phyloP scores from a whole-genome alignment of 345 rosid genomes.

The Adansonia digitata region DNA sequence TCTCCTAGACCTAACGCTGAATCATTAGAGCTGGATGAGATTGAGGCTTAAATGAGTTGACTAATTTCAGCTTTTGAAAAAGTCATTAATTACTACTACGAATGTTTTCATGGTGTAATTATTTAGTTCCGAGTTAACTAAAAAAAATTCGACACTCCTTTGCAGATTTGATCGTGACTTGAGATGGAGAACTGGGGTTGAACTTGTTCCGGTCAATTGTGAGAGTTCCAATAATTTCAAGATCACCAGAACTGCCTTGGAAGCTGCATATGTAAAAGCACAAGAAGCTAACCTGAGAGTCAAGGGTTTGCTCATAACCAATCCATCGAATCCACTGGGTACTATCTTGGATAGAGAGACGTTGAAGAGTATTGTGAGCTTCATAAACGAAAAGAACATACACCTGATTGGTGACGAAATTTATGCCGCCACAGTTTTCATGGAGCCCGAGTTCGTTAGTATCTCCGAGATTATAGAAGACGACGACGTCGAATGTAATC shows the following conservation, averaged over 20 bases:
- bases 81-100: background rate
- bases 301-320: constrained; percentile 76
- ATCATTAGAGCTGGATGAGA: background rate
- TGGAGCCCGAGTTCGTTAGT: constrained; percentile 50
- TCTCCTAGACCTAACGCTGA: too few species aligned
- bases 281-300: constrained; percentile 43
- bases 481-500: constrained; percentile 32
- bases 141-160: background rate
- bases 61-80: background rate
- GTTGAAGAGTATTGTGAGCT: constrained; percentile 43
- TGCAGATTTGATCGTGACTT: constrained; percentile 90
- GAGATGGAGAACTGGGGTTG: constrained; percentile 87
- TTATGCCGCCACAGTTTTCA: constrained; percentile 77
- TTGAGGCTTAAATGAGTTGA: background rate
- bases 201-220: constrained; percentile 62
- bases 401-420: constrained; percentile 82
- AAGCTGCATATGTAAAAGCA: constrained; percentile 61
- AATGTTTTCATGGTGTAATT: background rate
- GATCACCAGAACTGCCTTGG: constrained; percentile 62
- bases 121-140: background rate
- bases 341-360: constrained; percentile 60
- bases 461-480: constrained; percentile 65
- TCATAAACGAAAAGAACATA: constrained; percentile 70
- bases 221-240: constrained; percentile 61
- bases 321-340: constrained; percentile 89